phyloP scores from a whole-genome alignment of 1,284 basidiomycete genomes.

The Moesziomyces antarcticus region DNA sequence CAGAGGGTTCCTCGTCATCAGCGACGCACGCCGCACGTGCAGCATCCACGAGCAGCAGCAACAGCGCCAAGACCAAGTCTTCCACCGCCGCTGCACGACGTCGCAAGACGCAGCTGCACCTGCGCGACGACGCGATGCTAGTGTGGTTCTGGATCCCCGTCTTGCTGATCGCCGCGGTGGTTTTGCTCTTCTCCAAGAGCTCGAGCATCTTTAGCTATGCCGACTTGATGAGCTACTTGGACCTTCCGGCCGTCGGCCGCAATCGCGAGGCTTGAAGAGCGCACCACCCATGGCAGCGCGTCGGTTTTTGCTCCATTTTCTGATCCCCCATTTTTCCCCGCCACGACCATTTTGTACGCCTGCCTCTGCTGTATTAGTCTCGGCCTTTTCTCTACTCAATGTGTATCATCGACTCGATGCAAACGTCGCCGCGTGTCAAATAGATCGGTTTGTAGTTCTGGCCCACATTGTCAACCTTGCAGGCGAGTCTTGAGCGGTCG shows the following conservation, averaged over 20 bases:
- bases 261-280: constrained; percentile 17
- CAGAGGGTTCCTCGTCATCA: constrained; percentile 53
- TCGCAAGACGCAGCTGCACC: constrained; percentile 31
- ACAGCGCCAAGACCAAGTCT: constrained; percentile 11
- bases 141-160: constrained; percentile 94
- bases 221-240: constrained; percentile 56
- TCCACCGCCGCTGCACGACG: constrained; percentile 24
- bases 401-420: too few relatives aligned
- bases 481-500: too few relatives aligned
- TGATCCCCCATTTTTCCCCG: too few relatives aligned
- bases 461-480: too few relatives aligned
- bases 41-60: constrained; percentile 4
- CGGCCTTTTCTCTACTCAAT: too few relatives aligned
- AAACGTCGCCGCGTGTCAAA: not conserved
- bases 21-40: constrained; percentile 9
- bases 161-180: constrained; percentile 69
- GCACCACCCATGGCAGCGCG: too few relatives aligned
- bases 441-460: too few relatives aligned
- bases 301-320: too few relatives aligned
- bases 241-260: constrained; percentile 42
- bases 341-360: too few relatives aligned
- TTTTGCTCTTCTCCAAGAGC: constrained; percentile 67
- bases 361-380: too few relatives aligned
- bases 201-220: constrained; percentile 58
- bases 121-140: constrained; percentile 85